These are phyloP conservation scores for Helotiales sp. DNA, from an alignment of 2,329 filamentous ascomycete species.

Conservation along the genomic window DNA sequence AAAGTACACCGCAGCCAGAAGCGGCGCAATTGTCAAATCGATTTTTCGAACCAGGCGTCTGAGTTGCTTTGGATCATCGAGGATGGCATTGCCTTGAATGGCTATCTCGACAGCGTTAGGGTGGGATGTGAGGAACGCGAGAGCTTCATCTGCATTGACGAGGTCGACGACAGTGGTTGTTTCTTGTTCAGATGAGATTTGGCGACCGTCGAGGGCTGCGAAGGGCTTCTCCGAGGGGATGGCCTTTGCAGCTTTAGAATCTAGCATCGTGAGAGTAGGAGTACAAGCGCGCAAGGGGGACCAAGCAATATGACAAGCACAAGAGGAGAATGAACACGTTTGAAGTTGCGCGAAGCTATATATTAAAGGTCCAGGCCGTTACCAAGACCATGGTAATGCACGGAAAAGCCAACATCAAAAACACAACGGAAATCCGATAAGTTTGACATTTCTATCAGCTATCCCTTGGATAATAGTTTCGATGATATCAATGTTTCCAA, in stretches of 20 bases:
- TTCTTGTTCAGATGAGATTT: background rate
- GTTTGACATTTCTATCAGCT: background rate
- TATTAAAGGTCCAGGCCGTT: background rate
- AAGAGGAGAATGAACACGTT: background rate
- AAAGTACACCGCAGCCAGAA: constrained; percentile 10
- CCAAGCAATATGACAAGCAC: background rate
- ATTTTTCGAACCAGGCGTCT: constrained; percentile 14
- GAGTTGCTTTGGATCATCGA: constrained; percentile 20
- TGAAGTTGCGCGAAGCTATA: background rate
- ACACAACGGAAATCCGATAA: background rate
- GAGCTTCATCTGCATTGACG: constrained; percentile 16
- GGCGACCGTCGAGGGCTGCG: constrained; percentile 1
- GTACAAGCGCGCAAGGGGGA: background rate
- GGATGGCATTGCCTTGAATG: constrained; percentile 30
- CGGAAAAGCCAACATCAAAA: background rate
- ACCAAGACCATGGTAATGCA: background rate
- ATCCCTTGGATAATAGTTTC: background rate
- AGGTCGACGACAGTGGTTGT: constrained; percentile 18
- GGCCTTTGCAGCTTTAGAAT: background rate
- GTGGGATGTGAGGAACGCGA: constrained; percentile 13
- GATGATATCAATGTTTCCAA: background rate
- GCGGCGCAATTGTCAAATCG: constrained; percentile 11
- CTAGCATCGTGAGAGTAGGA: background rate
- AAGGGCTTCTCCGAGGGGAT: constrained; percentile 5
- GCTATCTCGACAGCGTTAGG: constrained; percentile 23